These are phyloP conservation scores for Diaporthe helianthi DNA, from an alignment of 2,329 filamentous ascomycete species.

Conservation along the genomic window DNA sequence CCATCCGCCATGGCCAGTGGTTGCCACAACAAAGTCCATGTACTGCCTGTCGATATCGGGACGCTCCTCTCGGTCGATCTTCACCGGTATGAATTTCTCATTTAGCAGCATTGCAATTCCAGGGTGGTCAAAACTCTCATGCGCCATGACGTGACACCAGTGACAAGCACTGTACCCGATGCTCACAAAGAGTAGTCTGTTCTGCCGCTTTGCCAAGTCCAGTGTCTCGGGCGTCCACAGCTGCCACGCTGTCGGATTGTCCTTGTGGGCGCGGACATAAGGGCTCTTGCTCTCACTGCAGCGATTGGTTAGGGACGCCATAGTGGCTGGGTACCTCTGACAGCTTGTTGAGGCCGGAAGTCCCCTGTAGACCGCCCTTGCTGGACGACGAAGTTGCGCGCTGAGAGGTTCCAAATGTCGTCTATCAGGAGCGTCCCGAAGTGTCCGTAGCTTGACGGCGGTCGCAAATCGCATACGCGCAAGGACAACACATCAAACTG, in stretches of 20 bases:
- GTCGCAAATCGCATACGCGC: neutral
- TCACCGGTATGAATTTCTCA: slow-evolving; percentile 82
- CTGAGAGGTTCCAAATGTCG: neutral
- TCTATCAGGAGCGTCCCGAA: neutral
- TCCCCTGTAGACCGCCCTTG: neutral
- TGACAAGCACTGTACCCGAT: slow-evolving; percentile 23
- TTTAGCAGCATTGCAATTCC: slow-evolving; percentile 82
- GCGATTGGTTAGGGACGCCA: slow-evolving; percentile 12
- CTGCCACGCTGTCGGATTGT: slow-evolving; percentile 24
- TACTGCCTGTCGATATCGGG: slow-evolving; percentile 93
- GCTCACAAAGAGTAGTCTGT: slow-evolving; percentile 23
- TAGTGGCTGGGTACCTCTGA: neutral
- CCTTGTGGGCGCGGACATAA: slow-evolving; percentile 22
- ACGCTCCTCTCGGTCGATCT: slow-evolving; percentile 87
- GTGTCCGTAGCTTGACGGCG: neutral
- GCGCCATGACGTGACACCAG: slow-evolving; percentile 81
- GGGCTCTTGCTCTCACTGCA: slow-evolving; percentile 20
- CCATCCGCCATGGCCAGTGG: slow-evolving; percentile 85
- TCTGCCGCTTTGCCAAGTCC: slow-evolving; percentile 15
- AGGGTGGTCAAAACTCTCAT: slow-evolving; percentile 84
- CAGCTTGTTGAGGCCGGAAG: neutral
- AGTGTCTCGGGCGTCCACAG: slow-evolving; percentile 25
- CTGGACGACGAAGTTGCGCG: neutral
- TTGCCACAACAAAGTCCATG: slow-evolving; percentile 94
- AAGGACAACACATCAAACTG: no score